Evolutionary conservation across 805 yeast species (phyloP).

Genomic region (Candida morakotiae): DNA sequence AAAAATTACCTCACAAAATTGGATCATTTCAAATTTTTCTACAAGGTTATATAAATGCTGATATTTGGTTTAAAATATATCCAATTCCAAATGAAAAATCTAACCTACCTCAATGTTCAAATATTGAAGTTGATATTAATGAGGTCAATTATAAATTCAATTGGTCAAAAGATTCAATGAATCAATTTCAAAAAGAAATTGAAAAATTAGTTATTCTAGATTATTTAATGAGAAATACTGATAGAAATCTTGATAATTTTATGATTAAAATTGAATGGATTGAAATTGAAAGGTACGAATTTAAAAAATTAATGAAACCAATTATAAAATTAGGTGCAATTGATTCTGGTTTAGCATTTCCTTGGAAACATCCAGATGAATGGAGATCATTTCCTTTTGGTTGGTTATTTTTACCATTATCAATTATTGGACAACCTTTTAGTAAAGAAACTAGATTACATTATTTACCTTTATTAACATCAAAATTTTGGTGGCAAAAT

Average conservation of each 20-base stretch:
- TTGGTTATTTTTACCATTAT: constrained; percentile 65
- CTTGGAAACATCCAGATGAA: constrained; percentile 81
- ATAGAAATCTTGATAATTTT: constrained; percentile 74
- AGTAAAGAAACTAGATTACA: constrained; percentile 51
- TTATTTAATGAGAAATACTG: constrained; percentile 71
- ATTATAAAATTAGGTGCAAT: constrained; percentile 60
- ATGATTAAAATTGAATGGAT: constrained; percentile 59
- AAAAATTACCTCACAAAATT: constrained; percentile 42
- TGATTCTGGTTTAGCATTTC: constrained; percentile 70
- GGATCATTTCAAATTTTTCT: constrained; percentile 69
- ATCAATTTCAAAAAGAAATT: constrained; percentile 54
- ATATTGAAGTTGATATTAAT: constrained; percentile 12
- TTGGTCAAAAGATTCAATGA: constrained; percentile 50
- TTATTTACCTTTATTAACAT: constrained; percentile 54
- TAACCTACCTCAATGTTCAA: constrained; percentile 17
- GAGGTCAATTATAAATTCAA: constrained; percentile 26
- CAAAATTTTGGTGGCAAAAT: constrained; percentile 69
- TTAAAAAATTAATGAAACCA: constrained; percentile 24
- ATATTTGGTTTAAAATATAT: constrained; percentile 48
- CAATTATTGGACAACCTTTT: constrained; percentile 66
- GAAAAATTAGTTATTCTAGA: constrained; percentile 70
- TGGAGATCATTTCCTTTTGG: constrained; percentile 80
- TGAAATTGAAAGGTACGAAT: constrained; percentile 9
- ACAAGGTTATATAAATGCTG: constrained; percentile 56
- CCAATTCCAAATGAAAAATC: constrained; percentile 47